Conservation (phyloP, 1,284 basidiomycete species). For the Austroboletus niveus region DNA sequence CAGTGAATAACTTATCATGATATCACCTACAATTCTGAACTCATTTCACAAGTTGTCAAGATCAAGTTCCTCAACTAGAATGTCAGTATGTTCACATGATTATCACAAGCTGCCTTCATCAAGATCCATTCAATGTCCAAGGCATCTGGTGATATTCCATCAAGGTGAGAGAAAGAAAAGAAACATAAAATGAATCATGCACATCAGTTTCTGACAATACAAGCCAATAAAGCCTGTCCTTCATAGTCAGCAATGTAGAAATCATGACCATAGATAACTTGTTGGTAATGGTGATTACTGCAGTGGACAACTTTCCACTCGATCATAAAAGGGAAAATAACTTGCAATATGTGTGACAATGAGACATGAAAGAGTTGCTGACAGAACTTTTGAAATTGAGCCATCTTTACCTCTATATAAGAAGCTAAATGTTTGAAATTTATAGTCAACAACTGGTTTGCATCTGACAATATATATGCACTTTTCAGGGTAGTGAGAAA, state of each 20-base stretch:
- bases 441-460: no score
- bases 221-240: conserved; percentile 12
- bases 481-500: conserved; percentile 20
- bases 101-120: conserved; percentile 1
- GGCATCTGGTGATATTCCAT: background rate
- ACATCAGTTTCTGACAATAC: conserved; percentile 17
- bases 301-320: background rate
- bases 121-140: conserved; percentile 1
- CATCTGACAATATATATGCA: background rate
- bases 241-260: conserved; percentile 19
- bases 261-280: background rate
- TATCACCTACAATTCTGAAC: conserved; percentile 7
- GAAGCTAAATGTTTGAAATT: no score
- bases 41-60: conserved; percentile 1
- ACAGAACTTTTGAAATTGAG: conserved; percentile 4
- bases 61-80: background rate
- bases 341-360: background rate
- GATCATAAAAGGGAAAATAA: no score
- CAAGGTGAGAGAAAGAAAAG: no score
- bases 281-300: conserved; percentile 1
- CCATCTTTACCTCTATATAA: no score
- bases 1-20: conserved; percentile 9
- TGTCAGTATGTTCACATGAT: conserved; percentile 2
- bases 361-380: background rate
- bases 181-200: background rate